These are phyloP conservation scores for Suhomyces yuchorum DNA, from an alignment of 1,139 yeast genomes.

Conservation along the genomic window DNA sequence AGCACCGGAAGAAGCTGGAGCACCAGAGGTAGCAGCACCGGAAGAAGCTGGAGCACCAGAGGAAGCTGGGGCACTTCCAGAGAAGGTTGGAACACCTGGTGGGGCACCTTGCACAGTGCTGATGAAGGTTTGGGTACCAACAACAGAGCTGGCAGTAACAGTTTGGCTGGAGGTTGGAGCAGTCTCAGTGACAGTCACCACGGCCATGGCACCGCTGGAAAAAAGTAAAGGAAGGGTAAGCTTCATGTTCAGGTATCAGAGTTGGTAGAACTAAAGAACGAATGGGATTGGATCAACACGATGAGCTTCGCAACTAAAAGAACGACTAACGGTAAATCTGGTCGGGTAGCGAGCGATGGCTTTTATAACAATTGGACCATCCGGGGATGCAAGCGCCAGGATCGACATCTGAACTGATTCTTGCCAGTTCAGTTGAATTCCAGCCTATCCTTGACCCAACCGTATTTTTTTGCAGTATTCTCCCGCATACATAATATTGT, in stretches of 20 bases:
- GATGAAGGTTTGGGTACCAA: conserved; percentile 14
- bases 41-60: conserved; percentile 4
- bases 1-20: conserved; percentile 6
- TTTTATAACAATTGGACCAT: not conserved
- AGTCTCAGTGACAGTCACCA: conserved; percentile 19
- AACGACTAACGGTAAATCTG: not conserved
- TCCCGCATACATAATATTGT: not conserved
- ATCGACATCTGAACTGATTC: not conserved
- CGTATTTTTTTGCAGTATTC: not conserved
- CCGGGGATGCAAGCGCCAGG: not conserved
- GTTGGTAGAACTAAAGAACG: not conserved
- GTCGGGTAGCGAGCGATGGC: not conserved
- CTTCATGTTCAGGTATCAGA: conserved; percentile 4
- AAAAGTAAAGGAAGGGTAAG: conserved; percentile 16
- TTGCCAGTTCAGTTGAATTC: not conserved
- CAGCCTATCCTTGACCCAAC: not conserved
- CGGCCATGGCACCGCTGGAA: conserved; percentile 14
- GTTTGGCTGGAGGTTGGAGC: conserved; percentile 37
- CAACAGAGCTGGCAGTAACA: conserved; percentile 23
- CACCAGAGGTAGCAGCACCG: conserved; percentile 4
- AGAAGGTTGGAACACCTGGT: conserved; percentile 10
- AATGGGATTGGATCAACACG: not conserved
- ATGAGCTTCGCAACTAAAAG: not conserved
- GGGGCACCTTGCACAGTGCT: conserved; percentile 18
- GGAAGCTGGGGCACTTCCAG: conserved; percentile 10